These are phyloP conservation scores for Chaetothyriales sp. DNA, from an alignment of 2,329 filamentous ascomycete species.

Conservation along the genomic window DNA sequence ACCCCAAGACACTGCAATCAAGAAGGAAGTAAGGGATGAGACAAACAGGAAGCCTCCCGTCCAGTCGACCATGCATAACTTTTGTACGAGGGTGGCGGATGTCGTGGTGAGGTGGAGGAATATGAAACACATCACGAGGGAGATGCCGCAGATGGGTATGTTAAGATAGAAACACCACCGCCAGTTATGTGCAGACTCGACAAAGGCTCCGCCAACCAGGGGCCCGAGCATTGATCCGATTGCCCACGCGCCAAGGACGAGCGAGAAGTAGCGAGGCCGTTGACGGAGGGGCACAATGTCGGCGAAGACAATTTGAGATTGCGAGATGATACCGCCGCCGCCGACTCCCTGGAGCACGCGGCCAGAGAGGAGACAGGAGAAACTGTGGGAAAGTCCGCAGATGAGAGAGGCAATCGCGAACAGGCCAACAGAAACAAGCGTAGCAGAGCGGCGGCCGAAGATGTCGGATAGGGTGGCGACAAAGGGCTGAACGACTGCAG, in stretches of 20 bases:
- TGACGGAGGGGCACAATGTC: slow-evolving; percentile 27
- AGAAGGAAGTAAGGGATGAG: slow-evolving; percentile 24
- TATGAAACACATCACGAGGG: slow-evolving; percentile 19
- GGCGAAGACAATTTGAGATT: slow-evolving; percentile 31
- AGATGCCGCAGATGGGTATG: slow-evolving; percentile 22
- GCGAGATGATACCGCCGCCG: slow-evolving; percentile 31
- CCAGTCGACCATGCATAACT: slow-evolving; percentile 28
- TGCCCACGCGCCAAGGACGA: slow-evolving; percentile 22
- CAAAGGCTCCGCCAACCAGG: slow-evolving; percentile 30
- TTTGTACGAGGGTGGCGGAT: slow-evolving; percentile 19
- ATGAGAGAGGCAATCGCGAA: slow-evolving; percentile 36
- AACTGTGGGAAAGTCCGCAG: slow-evolving; percentile 26
- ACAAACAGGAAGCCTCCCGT: slow-evolving; percentile 29
- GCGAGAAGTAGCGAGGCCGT: slow-evolving; percentile 23
- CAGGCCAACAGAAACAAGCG: slow-evolving; percentile 31
- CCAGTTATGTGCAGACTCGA: slow-evolving; percentile 19
- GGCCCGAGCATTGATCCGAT: slow-evolving; percentile 21
- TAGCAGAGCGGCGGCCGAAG: slow-evolving; percentile 35
- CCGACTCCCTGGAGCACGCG: slow-evolving; percentile 35
- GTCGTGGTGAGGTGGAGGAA: slow-evolving; percentile 20
- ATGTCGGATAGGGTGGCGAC: slow-evolving; percentile 32
- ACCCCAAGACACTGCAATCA: slow-evolving; percentile 32
- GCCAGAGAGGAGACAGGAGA: slow-evolving; percentile 30
- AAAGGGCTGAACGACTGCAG: slow-evolving; percentile 31
- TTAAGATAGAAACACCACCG: slow-evolving; percentile 31